A percentile compares a stretch with the other conserved stretches of the same genome.
Conservation (phyloP, 2,329 filamentous ascomycete species). For the Arachnomyces sp. region DNA sequence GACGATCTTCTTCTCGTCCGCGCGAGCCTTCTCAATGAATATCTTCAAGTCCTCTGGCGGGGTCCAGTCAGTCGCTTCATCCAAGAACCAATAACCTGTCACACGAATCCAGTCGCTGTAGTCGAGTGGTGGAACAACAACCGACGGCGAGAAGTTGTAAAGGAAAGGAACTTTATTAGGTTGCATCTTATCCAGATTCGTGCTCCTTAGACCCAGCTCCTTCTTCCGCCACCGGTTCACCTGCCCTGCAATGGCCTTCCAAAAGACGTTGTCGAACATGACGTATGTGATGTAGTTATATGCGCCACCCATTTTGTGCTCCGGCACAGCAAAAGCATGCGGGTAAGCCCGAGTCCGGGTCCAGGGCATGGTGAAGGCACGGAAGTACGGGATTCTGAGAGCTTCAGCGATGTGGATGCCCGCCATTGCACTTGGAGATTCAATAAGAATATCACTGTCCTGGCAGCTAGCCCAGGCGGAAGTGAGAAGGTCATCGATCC, state of each 20-base stretch:
- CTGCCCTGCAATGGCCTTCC: constrained; percentile 85
- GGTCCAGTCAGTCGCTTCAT: constrained; percentile 63
- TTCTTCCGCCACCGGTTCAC: constrained; percentile 89
- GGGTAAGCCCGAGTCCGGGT: constrained; percentile 91
- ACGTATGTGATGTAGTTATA: constrained; percentile 96
- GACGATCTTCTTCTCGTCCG: constrained; percentile 81
- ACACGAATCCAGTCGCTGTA: constrained; percentile 97
- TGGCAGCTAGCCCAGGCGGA: constrained; percentile 81
- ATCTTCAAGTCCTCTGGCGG: constrained; percentile 67
- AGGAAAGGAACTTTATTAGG: constrained; percentile 96
- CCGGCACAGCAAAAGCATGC: constrained; percentile 88
- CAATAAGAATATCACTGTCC: constrained; percentile 81
- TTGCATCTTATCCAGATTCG: constrained; percentile 82
- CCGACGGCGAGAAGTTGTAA: constrained; percentile 91
- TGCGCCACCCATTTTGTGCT: constrained; percentile 86
- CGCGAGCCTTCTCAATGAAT: constrained; percentile 77
- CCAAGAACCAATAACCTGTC: constrained; percentile 96
- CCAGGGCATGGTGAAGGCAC: constrained; percentile 98
- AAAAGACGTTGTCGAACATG: constrained; percentile 95
- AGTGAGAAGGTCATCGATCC: constrained; percentile 80
- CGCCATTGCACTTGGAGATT: constrained; percentile 93
- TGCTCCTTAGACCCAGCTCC: constrained; percentile 68
- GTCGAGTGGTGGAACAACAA: constrained; percentile 89
- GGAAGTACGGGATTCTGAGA: constrained; percentile 86
- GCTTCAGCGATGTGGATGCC: constrained; percentile 97